Base-by-base conservation (phyloP, 495 filamentous ascomycete genomes). In the Penicillium canariense region DNA sequence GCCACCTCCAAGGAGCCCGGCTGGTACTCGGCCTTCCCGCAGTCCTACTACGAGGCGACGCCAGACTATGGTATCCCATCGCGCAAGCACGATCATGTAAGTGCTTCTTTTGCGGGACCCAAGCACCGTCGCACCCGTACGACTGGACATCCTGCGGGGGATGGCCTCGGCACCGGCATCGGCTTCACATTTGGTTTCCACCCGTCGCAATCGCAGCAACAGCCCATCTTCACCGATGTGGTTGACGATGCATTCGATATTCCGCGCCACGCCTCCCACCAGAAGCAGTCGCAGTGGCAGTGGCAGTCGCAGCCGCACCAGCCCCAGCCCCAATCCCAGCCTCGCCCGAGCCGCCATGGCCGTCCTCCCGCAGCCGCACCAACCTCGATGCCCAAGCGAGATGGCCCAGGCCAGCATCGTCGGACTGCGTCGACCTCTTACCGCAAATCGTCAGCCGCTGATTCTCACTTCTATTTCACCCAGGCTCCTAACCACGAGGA, bases 81-180 rank as follows among this genome's bases (percentile, higher is more conserved):
- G 63, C 71, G 70, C 67, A 74, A 80, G 75, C 73, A 80, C 77
- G 77, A 80, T 65, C 69, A 75, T 81, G 79, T 82, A 80, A 82
- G 79, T 82, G 77, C 75, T 73, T 71, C 63, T 71, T 75, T 71
- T 71, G 69, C 68, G 70, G 66, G 68, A 64, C 55, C 63, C 59
- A 68, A 63, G 59, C 65, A 65, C 59, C 66, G 65, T 66, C 73
- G 71, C 63, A 66, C 54, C 66, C 67, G 57, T 66, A 62, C 71
- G 64, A 66, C 70, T 48, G 68, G 68, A 62, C 57, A 66, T 62
- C 61, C 71, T 59, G 50, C 73, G 59, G 70, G 72, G 72, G 66
- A 73, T 63, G 63, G 69, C 71, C 57, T 65, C 61, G 71, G 70
- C 65, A 61, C 60, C 58, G 67, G 72, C 50, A 52, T 58, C 61